Conservation (phyloP, 495 filamentous ascomycete genomes). For the Lasiosphaeris hirsuta region DNA sequence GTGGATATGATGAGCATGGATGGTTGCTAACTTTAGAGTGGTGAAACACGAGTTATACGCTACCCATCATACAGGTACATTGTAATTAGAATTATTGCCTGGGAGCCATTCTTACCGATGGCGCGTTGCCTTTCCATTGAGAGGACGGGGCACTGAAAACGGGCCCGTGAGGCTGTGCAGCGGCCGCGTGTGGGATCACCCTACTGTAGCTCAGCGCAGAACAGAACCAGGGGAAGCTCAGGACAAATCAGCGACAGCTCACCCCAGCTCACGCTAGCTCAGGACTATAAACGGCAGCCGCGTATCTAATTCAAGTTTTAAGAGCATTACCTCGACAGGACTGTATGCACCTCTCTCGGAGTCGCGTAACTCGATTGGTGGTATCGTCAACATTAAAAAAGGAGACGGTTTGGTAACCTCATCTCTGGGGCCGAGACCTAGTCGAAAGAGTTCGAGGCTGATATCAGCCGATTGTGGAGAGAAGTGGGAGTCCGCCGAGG, state of each 20-base stretch:
- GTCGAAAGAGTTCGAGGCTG: conserved; percentile 19
- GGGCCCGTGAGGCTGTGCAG: no score
- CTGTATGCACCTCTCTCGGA: conserved; percentile 12
- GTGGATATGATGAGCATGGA: no score
- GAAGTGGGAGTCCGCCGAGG: conserved; percentile 25
- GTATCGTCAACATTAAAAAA: conserved; percentile 9
- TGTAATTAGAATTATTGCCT: no score
- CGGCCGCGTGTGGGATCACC: no score
- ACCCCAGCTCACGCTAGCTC: conserved; percentile 15
- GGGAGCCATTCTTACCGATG: no score
- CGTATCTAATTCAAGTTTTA: neutral
- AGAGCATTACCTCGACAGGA: conserved; percentile 21
- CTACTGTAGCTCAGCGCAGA: no score
- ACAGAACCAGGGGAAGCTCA: no score
- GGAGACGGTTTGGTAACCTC: conserved; percentile 20
- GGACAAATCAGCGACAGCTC: neutral
- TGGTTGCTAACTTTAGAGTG: no score
- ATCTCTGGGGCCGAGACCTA: conserved; percentile 21
- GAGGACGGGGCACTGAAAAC: no score
- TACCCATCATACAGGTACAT: no score
- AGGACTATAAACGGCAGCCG: conserved; percentile 7
- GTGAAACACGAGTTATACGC: no score
- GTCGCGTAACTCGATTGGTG: conserved; percentile 2
- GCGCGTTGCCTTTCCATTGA: no score
- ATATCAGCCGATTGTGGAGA: conserved; percentile 19